A percentile compares a stretch with the other conserved stretches of the same genome.
Evolutionary conservation across 73 alveolate genomes (phyloP).

Genomic region (Paramecium pentaurelia): DNA sequence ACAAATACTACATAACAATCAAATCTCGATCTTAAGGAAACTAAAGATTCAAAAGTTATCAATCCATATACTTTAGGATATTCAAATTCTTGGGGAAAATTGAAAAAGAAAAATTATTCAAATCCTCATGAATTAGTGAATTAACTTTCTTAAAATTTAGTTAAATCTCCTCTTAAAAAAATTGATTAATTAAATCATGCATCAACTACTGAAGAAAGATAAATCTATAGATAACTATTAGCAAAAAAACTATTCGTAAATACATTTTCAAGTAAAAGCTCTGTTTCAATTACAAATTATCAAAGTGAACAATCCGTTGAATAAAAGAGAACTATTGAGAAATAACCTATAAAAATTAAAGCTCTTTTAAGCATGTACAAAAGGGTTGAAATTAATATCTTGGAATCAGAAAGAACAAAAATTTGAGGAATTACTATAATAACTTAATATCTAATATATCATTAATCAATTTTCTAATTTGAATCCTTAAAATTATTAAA

Average conservation of each 20-base stretch:
- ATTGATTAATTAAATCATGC: not conserved
- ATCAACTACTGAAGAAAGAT: slow-evolving; percentile 6
- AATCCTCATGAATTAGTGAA: not conserved
- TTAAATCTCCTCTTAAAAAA: not conserved
- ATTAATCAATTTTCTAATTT: not conserved
- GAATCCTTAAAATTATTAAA: not conserved
- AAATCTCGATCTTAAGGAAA: not conserved
- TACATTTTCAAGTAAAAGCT: not conserved
- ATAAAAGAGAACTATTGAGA: not conserved
- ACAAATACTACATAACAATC: not conserved
- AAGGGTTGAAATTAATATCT: not conserved
- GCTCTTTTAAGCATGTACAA: not conserved
- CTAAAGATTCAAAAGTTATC: not conserved
- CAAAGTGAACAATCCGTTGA: not conserved
- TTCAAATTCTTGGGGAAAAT: not conserved
- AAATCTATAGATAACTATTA: not conserved
- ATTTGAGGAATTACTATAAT: not conserved
- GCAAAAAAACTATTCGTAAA: not conserved
- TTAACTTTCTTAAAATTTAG: not conserved
- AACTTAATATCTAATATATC: not conserved
- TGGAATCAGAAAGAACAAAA: not conserved
- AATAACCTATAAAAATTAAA: not conserved
- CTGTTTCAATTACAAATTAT: not conserved
- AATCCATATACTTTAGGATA: not conserved
- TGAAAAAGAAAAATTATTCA: not conserved